Percentiles rank a stretch among this genome's conserved stretches.
Evolutionary conservation across 129 eudicot genomes (phyloP).

Genomic region (Lonicera japonica): DNA sequence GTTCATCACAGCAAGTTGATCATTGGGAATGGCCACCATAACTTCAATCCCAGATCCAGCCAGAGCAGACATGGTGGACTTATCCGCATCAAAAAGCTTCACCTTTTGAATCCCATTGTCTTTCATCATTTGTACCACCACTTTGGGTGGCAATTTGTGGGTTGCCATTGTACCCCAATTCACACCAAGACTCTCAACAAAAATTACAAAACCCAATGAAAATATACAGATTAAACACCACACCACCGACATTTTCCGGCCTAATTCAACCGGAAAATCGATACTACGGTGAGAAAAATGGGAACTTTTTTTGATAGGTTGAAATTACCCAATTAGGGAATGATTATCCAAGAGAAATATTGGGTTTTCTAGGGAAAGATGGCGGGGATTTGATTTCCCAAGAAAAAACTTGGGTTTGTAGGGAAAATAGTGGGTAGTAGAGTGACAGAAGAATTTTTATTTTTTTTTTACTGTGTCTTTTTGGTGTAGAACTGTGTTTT

Average conservation of each 20-base stretch:
- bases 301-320: neutral
- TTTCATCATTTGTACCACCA: constrained; percentile 46
- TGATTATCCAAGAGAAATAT: too few relatives aligned
- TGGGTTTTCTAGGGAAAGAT: too few relatives aligned
- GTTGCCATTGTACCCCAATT: constrained; percentile 68
- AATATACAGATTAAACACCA: neutral
- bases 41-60: constrained; percentile 50
- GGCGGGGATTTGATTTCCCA: too few relatives aligned
- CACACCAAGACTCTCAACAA: constrained; percentile 49
- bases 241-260: neutral
- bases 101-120: constrained; percentile 53
- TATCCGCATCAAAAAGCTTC: constrained; percentile 53
- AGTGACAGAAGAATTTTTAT: too few relatives aligned
- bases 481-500: neutral
- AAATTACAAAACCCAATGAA: neutral
- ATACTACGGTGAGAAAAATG: neutral
- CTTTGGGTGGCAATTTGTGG: constrained; percentile 45
- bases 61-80: constrained; percentile 42
- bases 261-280: too few relatives aligned
- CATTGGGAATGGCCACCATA: constrained; percentile 65
- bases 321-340: too few relatives aligned
- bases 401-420: too few relatives aligned
- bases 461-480: too few relatives aligned
- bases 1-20: constrained; percentile 34
- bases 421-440: too few relatives aligned